Conservation (phyloP, 1,139 yeast genomes). For the Dujonia santamariae region DNA sequence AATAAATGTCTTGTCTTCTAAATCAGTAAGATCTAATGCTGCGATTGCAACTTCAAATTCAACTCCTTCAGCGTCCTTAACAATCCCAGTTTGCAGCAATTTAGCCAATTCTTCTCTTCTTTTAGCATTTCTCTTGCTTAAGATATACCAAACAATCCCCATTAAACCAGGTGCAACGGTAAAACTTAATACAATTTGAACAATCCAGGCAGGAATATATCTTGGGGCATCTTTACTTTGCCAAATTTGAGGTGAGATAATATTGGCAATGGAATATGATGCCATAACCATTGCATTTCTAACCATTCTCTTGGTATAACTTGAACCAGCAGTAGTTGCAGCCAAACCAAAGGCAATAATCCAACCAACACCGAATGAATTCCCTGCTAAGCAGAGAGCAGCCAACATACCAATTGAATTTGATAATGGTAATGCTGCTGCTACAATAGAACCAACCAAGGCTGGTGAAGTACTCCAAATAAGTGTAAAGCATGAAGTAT, state of each 20-base stretch:
- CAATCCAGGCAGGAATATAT: constrained; percentile 46
- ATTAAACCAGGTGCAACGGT: constrained; percentile 36
- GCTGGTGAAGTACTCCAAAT: constrained; percentile 36
- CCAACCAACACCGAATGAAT: constrained; percentile 20
- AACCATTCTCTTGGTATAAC: constrained; percentile 22
- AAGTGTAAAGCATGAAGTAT: constrained; percentile 15
- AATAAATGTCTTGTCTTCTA: constrained; percentile 43
- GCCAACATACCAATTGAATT: constrained; percentile 43
- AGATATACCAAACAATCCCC: constrained; percentile 33
- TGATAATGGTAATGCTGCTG: constrained; percentile 37
- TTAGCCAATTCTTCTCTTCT: constrained; percentile 17
- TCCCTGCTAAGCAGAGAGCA: constrained; percentile 17
- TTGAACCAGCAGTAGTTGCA: constrained; percentile 21
- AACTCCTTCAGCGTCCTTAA: constrained; percentile 27
- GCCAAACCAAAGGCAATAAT: constrained; percentile 22
- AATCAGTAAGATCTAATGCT: constrained; percentile 43
- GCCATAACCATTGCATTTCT: constrained; percentile 22
- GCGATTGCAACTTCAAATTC: constrained; percentile 34
- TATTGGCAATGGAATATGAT: constrained; percentile 22
- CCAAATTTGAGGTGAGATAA: constrained; percentile 26
- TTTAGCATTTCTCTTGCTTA: constrained; percentile 32
- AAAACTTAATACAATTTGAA: constrained; percentile 49
- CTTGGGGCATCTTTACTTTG: constrained; percentile 17
- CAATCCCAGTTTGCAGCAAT: constrained; percentile 16
- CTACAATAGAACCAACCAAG: constrained; percentile 42